phyloP scores from a whole-genome alignment of 2,329 filamentous ascomycete genomes.

The Sporothrix pallida region DNA sequence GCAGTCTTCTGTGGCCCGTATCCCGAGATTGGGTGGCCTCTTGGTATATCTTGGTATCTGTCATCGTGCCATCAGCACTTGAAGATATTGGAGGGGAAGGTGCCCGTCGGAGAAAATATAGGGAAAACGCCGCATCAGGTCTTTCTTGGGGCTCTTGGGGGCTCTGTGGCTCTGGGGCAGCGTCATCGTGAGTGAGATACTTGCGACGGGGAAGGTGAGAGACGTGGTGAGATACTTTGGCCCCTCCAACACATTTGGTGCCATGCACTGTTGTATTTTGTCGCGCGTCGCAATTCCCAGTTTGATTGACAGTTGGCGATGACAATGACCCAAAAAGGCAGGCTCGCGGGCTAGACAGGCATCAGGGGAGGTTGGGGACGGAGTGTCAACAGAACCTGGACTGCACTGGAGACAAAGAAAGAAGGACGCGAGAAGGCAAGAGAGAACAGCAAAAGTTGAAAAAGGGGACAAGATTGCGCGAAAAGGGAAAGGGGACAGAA shows the following conservation, averaged over 20 bases:
- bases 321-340: slow-evolving; percentile 21
- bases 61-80: neutral
- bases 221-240: slow-evolving; percentile 4
- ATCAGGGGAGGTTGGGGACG: slow-evolving; percentile 11
- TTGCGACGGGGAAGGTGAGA: neutral
- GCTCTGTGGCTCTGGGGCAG: too few species aligned
- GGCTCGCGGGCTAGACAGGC: slow-evolving; percentile 18
- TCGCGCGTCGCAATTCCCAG: slow-evolving; percentile 24
- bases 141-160: neutral
- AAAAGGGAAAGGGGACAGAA: neutral
- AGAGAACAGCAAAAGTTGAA: neutral
- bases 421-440: slow-evolving; percentile 8
- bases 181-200: slow-evolving; percentile 1
- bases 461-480: neutral
- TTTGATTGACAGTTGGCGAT: slow-evolving; percentile 28
- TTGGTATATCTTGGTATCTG: neutral
- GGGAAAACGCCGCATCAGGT: slow-evolving; percentile 1
- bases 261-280: slow-evolving; percentile 7
- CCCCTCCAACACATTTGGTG: neutral
- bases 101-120: neutral
- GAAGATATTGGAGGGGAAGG: neutral
- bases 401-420: neutral
- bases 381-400: too few species aligned
- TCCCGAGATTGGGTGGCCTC: neutral
- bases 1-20: neutral